phyloP scores from a whole-genome alignment of 1,284 basidiomycete species.

The Ustilago tritici region DNA sequence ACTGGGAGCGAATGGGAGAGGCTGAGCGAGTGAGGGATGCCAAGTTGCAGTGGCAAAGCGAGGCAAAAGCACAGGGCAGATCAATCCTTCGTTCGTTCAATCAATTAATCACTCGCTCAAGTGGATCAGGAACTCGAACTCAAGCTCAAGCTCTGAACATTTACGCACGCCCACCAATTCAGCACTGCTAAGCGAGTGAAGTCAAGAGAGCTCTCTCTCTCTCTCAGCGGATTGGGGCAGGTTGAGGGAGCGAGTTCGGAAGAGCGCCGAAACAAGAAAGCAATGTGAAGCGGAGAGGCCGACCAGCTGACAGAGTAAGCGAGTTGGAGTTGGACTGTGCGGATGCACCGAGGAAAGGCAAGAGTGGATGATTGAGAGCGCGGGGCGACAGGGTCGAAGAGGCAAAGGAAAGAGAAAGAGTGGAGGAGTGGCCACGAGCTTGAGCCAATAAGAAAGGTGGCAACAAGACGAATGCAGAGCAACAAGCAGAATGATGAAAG shows the following conservation, averaged over 20 bases:
- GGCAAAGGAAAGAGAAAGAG: background rate
- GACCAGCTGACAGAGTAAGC: constrained; percentile 5
- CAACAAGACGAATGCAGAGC: constrained; percentile 6
- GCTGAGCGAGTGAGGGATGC: background rate
- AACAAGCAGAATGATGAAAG: constrained; percentile 10
- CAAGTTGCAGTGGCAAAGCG: background rate
- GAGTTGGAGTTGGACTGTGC: constrained; percentile 5
- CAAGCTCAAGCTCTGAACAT: background rate
- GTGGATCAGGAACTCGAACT: constrained; percentile 9
- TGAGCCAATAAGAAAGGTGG: constrained; percentile 19
- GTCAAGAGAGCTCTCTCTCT: background rate
- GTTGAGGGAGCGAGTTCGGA: background rate
- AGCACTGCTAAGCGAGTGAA: background rate
- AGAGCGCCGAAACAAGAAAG: background rate
- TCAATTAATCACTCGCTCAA: background rate
- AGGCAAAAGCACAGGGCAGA: background rate
- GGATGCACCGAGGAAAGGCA: background rate
- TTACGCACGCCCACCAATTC: background rate
- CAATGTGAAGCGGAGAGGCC: background rate
- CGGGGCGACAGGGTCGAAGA: no score
- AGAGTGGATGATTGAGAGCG: background rate
- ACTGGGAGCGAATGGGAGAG: background rate
- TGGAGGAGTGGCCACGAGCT: constrained; percentile 12
- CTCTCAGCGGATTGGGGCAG: no score
- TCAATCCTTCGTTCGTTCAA: no score